These are phyloP conservation scores for Calonectria multiphialidica DNA, from an alignment of 2,329 filamentous ascomycete species.

Conservation along the genomic window DNA sequence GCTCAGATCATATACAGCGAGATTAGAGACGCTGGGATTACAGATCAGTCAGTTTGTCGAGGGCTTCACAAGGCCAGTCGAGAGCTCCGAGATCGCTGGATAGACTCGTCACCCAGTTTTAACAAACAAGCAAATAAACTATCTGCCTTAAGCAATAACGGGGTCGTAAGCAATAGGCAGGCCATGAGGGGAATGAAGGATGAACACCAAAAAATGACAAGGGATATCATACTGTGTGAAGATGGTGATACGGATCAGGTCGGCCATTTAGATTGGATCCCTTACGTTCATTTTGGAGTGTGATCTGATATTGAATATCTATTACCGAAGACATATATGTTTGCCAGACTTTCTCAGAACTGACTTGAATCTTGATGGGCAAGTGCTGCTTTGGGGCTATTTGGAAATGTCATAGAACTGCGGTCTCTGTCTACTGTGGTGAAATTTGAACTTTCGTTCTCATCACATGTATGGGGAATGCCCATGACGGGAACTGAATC, in stretches of 20 bases:
- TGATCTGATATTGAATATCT: not conserved
- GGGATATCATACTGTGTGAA: not conserved
- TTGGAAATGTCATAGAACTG: too few species aligned
- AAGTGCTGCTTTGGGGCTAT: too few species aligned
- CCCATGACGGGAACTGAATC: too few species aligned
- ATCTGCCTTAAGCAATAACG: not conserved
- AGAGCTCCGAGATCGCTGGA: constrained; percentile 3
- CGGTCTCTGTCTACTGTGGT: too few species aligned
- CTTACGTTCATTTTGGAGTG: not conserved
- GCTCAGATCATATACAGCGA: not conserved
- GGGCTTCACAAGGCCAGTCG: constrained; percentile 1
- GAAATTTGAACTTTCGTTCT: too few species aligned
- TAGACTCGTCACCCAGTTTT: not conserved
- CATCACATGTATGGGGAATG: too few species aligned
- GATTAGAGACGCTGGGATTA: not conserved
- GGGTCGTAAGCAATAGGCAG: not conserved
- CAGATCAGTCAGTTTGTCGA: constrained; percentile 2
- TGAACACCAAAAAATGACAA: not conserved
- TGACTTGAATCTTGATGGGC: too few species aligned
- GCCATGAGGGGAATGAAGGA: not conserved
- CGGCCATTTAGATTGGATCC: not conserved
- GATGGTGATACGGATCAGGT: not conserved
- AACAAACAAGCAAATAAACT: not conserved
- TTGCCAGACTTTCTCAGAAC: too few species aligned
- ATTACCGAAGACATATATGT: too few species aligned